These are phyloP conservation scores for Ailanthus altissimus DNA, from an alignment of 345 rosid genomes.

Conservation along the genomic window DNA sequence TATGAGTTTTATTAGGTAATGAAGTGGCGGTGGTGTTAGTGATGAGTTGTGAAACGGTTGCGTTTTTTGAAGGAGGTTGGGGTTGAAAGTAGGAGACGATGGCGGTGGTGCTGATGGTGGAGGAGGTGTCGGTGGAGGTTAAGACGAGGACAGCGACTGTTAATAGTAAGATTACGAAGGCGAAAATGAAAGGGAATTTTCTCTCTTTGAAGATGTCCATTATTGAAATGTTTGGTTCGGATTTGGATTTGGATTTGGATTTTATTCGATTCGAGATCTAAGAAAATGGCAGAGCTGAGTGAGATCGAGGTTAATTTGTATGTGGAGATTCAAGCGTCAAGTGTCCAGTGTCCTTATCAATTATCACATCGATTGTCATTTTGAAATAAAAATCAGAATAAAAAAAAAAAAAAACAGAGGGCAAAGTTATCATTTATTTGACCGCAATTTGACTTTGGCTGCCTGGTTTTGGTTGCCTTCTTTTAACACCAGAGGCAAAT, in stretches of 20 bases:
- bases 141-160: constrained; percentile 43
- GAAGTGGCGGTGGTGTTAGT: background rate
- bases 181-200: constrained; percentile 49
- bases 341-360: too few species aligned
- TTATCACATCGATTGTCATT: too few species aligned
- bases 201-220: constrained; percentile 41
- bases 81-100: constrained; percentile 37
- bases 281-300: background rate
- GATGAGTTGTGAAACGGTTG: constrained; percentile 22
- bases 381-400: too few species aligned
- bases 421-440: too few species aligned
- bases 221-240: background rate
- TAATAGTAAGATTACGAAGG: constrained; percentile 43
- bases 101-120: constrained; percentile 25
- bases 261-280: background rate
- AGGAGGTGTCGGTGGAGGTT: constrained; percentile 16
- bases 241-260: too few species aligned
- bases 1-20: background rate
- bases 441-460: too few species aligned
- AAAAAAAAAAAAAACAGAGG: too few species aligned
- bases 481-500: too few species aligned
- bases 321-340: too few species aligned
- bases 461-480: too few species aligned
- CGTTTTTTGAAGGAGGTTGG: constrained; percentile 25
- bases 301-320: constrained; percentile 2